Base-by-base conservation (phyloP, 257 asterid genomes). In the Solanum virginianum region DNA sequence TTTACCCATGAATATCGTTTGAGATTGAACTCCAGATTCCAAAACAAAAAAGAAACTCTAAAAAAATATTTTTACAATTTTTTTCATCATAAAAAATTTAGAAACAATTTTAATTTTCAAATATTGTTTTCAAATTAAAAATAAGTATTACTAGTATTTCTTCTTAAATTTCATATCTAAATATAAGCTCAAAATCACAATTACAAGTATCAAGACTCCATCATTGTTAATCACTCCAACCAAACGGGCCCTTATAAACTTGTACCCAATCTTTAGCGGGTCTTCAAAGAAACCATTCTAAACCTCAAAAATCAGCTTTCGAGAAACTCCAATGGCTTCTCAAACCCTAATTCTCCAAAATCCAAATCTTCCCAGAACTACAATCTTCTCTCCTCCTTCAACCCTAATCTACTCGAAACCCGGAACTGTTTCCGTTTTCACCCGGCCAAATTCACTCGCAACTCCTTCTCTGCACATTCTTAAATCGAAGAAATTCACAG, bases 241-340 rank as follows among this genome's bases (percentile, higher is more conserved):
- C 71, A 63, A 66, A 66, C 47, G 7, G 74, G 74, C 22, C 47
- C 47, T 29, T 66, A 32, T 2, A 32, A 29, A 6, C 39, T 47
- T 1, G 26, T 51, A 51, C 65, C 82, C 56, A 77, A 77, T 77
- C 82, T 26, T 51, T 51, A 24, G 26, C 26, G 81, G 81, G 59
- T 47, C 22, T 75, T 7, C 15, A 49, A 4, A 8, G 13, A 74
- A 24, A 24, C 24, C 62, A n/a, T 49, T 75, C 62, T 49, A 15
- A 8, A 26, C 82, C 82, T 77, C 82, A 51, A 69, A 68, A 53
- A 32, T 29, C 11, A 77, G 90, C 93, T 87, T 83, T 62, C 39
- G 17, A 63, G 18, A 2, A 90, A 75, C 95, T 82, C 84, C 86
- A 43, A 83, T 93, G 92, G 93, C 93, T 8, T 85, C 94, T 70